These are phyloP conservation scores for Naganishia vishniacii DNA, from an alignment of 768 basidiomycete genomes.

Conservation along the genomic window DNA sequence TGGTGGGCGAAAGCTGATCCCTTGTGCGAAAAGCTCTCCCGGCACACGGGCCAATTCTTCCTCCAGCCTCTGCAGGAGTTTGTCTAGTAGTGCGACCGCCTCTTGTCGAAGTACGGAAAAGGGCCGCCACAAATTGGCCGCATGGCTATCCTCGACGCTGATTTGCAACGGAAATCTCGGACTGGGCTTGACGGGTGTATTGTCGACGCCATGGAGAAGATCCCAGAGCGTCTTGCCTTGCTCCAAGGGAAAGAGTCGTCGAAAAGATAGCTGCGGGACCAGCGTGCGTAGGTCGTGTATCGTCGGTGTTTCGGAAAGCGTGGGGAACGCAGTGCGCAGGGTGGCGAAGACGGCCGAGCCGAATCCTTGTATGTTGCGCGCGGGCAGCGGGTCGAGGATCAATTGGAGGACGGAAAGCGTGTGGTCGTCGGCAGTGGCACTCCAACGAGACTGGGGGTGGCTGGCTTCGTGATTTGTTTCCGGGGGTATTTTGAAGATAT, in stretches of 20 bases:
- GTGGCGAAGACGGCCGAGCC: slow-evolving; percentile 21
- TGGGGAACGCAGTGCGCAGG: not conserved
- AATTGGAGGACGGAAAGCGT: slow-evolving; percentile 3
- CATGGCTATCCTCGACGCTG: slow-evolving; percentile 32
- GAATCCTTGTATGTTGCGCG: slow-evolving; percentile 27
- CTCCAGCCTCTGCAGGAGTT: slow-evolving; percentile 28
- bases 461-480: no score
- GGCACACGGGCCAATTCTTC: slow-evolving; percentile 29
- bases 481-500: no score
- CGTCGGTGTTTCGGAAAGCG: not conserved
- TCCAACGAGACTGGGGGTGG: no score
- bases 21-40: not conserved
- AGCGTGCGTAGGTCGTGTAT: slow-evolving; percentile 16
- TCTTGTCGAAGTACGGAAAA: slow-evolving; percentile 3
- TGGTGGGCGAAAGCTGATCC: not conserved
- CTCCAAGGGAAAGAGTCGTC: slow-evolving; percentile 1
- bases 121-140: not conserved
- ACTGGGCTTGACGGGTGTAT: slow-evolving; percentile 24
- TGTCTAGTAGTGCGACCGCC: slow-evolving; percentile 8
- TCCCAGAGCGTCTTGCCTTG: slow-evolving; percentile 23
- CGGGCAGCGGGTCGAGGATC: slow-evolving; percentile 24
- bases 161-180: slow-evolving; percentile 29
- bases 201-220: slow-evolving; percentile 27
- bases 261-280: slow-evolving; percentile 14
- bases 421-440: no score